Conservation (phyloP, 2,329 filamentous ascomycete genomes). For the Monosporascus cannonballus region DNA sequence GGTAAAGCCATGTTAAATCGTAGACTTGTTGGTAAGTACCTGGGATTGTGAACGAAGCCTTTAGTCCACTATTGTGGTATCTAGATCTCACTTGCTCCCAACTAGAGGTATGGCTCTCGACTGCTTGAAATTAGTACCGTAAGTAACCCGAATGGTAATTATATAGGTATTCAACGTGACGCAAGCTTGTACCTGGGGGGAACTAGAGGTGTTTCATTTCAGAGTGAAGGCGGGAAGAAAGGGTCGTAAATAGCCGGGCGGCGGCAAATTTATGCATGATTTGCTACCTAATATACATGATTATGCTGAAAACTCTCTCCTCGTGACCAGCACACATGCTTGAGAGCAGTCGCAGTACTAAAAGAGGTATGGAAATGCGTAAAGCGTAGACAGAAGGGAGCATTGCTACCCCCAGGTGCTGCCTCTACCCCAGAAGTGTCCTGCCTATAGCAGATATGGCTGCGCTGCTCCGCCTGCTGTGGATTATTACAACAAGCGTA, state of each 20-base stretch:
- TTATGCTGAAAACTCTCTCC: constrained; percentile 15
- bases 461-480: constrained; percentile 31
- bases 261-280: constrained; percentile 15
- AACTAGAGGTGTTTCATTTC: no score
- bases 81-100: no score
- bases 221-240: not conserved
- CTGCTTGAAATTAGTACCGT: no score
- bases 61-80: no score
- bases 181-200: no score
- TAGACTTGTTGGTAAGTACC: no score
- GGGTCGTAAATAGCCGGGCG: constrained; percentile 10
- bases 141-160: no score
- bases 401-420: no score
- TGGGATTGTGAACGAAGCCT: no score
- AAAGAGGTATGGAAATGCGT: constrained; percentile 20
- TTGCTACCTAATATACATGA: constrained; percentile 23
- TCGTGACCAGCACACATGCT: constrained; percentile 25
- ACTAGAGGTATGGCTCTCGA: no score
- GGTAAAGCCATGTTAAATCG: no score
- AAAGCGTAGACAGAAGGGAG: constrained; percentile 30
- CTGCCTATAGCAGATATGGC: constrained; percentile 24
- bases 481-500: constrained; percentile 48
- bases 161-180: no score
- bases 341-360: constrained; percentile 17
- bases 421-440: constrained; percentile 10